Conservation (phyloP, 192 early-diverging fungal genomes). For the Backusella circina region DNA sequence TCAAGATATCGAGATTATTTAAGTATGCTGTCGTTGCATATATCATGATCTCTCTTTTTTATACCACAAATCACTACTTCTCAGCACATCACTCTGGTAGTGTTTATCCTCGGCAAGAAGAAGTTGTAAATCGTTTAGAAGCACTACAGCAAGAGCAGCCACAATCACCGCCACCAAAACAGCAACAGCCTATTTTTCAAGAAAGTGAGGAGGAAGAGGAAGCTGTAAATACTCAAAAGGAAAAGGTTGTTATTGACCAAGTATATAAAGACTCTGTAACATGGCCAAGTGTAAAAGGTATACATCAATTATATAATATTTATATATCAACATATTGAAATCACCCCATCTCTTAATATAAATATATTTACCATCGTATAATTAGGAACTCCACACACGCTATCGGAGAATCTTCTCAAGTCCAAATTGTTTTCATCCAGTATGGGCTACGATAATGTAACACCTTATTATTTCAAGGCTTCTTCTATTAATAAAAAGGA, state of each 20-base stretch:
- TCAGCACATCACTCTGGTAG: slow-evolving; percentile 22
- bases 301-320: not conserved
- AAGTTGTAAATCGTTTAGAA: not conserved
- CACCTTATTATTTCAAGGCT: slow-evolving; percentile 51
- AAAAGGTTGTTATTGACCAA: not conserved
- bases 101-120: not conserved
- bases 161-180: not conserved
- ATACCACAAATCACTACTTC: slow-evolving; percentile 34
- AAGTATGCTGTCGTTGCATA: slow-evolving; percentile 14
- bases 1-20: slow-evolving; percentile 2
- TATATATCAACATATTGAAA: too few relatives aligned
- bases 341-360: not conserved
- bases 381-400: not conserved
- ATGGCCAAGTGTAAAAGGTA: slow-evolving; percentile 10
- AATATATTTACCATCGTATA: not conserved
- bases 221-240: not conserved
- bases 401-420: slow-evolving; percentile 42
- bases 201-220: not conserved
- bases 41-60: slow-evolving; percentile 15
- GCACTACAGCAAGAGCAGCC: not conserved
- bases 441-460: slow-evolving; percentile 49
- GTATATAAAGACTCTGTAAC: not conserved
- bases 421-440: slow-evolving; percentile 50
- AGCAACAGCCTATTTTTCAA: not conserved
- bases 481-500: slow-evolving; percentile 34